These are phyloP conservation scores for Rhizopogon vesiculosus DNA, from an alignment of 768 basidiomycete genomes.

Conservation along the genomic window DNA sequence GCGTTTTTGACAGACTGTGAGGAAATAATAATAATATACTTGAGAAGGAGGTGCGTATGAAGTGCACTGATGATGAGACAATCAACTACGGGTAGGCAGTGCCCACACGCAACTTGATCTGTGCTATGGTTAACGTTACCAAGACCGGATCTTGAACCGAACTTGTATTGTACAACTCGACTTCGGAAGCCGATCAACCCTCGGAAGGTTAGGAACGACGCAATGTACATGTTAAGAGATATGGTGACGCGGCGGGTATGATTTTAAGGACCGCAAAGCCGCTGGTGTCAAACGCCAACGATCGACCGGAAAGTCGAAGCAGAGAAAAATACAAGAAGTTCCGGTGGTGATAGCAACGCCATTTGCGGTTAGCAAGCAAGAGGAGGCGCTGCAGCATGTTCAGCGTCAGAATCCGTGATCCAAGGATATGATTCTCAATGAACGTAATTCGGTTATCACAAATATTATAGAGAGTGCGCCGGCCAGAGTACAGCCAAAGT, in stretches of 20 bases:
- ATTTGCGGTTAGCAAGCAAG: neutral
- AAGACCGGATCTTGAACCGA: neutral
- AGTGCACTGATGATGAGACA: neutral
- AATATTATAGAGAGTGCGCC: too few relatives aligned
- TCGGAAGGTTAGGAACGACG: neutral
- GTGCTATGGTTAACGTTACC: conserved; percentile 1
- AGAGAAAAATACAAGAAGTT: neutral
- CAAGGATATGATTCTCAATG: neutral
- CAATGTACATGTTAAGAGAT: neutral
- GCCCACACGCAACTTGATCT: neutral
- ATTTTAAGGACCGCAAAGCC: neutral
- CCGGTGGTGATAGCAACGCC: conserved; percentile 10
- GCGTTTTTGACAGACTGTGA: neutral
- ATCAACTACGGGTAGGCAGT: neutral
- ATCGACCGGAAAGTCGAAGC: neutral
- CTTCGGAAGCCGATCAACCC: neutral
- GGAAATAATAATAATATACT: neutral
- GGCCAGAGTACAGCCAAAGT: too few relatives aligned
- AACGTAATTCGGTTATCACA: too few relatives aligned
- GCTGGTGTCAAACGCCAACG: neutral
- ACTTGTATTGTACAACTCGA: neutral
- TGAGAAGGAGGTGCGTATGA: neutral
- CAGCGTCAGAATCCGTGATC: neutral
- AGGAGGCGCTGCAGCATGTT: neutral
- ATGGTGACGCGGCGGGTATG: neutral